Base-by-base conservation (phyloP, 1,284 basidiomycete species). In the Tilletia walkeri region DNA sequence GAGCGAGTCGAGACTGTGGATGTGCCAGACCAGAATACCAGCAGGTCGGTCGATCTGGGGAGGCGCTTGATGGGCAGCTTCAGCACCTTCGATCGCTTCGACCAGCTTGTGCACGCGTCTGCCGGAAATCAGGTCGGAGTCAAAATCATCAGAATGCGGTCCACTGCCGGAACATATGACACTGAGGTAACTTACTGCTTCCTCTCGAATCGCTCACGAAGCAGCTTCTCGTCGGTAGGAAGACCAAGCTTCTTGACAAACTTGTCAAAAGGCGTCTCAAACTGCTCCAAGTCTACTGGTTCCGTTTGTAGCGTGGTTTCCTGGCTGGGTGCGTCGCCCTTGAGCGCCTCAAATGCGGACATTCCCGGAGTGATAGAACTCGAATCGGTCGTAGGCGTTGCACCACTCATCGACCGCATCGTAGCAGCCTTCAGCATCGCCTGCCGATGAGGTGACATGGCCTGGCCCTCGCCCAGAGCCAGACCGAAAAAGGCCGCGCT, bases 1-100 rank as follows among this genome's bases (percentile, higher is more conserved):
- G 24, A 82, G 73, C 14, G 71, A 70, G 20, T 78, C 66, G 65
- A 82, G 74, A 10, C 72, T 74, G 67, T 80, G 79, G 56, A 82
- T 77, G 70, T 80, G 80, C 71, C 79, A 82, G 1, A 76, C 75
- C 12, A 82, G 71, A 24, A 82, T 78, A 53, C 80, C 80, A 4
- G 72, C 72, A 0, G 76, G 78, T 14, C 73, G 65, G 54, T 72
- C 70, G 16, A 67, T 66, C 34, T 68, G 68, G 3, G 79, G 79
- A 3, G 78, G 75, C n/a, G 73, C 65, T 3, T 67, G 39, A 1
- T 75, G 77, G 3, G 78, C 78, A 20, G 71, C 71, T 48, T 75
- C 71, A 2, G 76, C 76, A 2, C 78, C 80, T 54, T 76, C 72
- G 54, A 80, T 77, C 71, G 75, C 70, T 18, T 45, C 41, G 16